Base-by-base conservation (phyloP, 1,284 basidiomycete species). In the Ceratobasidium papillatum region DNA sequence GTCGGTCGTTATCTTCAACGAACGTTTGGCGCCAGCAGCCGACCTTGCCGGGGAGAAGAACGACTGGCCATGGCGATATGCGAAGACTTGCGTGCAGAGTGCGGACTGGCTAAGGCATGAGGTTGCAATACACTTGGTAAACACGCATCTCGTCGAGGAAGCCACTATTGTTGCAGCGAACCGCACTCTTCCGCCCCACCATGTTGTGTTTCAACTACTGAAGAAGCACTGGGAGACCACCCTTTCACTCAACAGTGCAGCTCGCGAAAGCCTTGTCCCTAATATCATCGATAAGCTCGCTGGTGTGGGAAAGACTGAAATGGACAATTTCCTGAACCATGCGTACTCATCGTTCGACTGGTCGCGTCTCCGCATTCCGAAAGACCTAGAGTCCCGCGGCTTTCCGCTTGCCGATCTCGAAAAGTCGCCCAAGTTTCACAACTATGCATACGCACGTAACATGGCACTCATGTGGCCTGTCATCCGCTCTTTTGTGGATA, bases 41-140 rank as follows among this genome's bases (percentile, higher is more conserved):
- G 38, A 27, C 41, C 19, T 36, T 22, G 68, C 19, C 72, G 43
- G 36, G 51, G 51, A 54, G 49, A 47, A n/a, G 4, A 51, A 38
- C 9, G 72, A 74, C 36, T 74, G 73, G 73, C 73, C 73, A 22
- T 74, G 73, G 73, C 73, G 73, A 41, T 74, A 74, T 45, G 73
- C 73, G 5, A 74, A 74, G 47, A 68, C 73, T 19, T 66, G 63
- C 30, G 73, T 63, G 1, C 62, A 59, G 27, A 66, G 59, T 25
- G 59, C 73, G 22, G 73, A 74, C 47, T 74, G 73, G 73, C 62
- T 66, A 17, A 41, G 73, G 36, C 73, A 74, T 36, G 73, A 74
- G 56, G 36, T 74, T 45, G 54, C 32, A 52, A 63, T 74, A 12
- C 64, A 68, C 49, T 34, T 75, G 41, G 52, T 72, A 17, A 54